Evolutionary conservation across 345 rosid species (phyloP), one percentile per base, ranked within the genome.

Genomic region (Noccaea bulbosa): DNA sequence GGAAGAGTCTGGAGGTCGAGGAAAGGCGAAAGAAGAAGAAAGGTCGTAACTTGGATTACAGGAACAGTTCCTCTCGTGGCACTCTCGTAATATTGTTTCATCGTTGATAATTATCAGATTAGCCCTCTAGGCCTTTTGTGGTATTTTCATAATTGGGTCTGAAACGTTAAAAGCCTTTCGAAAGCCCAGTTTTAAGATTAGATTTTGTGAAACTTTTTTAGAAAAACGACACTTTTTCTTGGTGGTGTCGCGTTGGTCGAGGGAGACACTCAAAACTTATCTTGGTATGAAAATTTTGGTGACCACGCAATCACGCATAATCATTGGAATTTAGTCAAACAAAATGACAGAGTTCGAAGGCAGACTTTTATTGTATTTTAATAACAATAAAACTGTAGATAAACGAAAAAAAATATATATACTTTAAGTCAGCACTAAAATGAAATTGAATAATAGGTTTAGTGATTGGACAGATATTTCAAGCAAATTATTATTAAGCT

Each of bases 21-120:
- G 58, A 66, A 56, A 62, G 47, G 34, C 24, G 8, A 60, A n/a
- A 10, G 76, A 54, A 20, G 76, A 71, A 54, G 76, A 63, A 52
- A 71, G 27, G 45, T 55, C 46, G 37, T 16, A 2, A 35, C 45
- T 14, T 54, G 37, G 22, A 48, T 14, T 43, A 54, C 57, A 64
- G 16, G 44, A 70, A 49, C 67, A n/a, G 7, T 7, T 2, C 11
- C 0, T 1, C 15, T 1, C 16, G 17, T 71, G 45, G 62, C 37
- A 70, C 5, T 8, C 1, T 49, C 20, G 67, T 70, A 59, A 70
- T 57, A 8, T 37, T 22, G 7, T 44, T 32, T 32, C n/a, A n/a
- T 39, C 9, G 30, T 20, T 17, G 4, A 10, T 45, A 9, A 30
- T 14, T 38, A 39, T 52, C 7, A 11, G 7, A 51, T 1, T 2